Evolutionary conservation across 2,329 filamentous ascomycete species (phyloP).

Genomic region (Aspergillus sojae): DNA sequence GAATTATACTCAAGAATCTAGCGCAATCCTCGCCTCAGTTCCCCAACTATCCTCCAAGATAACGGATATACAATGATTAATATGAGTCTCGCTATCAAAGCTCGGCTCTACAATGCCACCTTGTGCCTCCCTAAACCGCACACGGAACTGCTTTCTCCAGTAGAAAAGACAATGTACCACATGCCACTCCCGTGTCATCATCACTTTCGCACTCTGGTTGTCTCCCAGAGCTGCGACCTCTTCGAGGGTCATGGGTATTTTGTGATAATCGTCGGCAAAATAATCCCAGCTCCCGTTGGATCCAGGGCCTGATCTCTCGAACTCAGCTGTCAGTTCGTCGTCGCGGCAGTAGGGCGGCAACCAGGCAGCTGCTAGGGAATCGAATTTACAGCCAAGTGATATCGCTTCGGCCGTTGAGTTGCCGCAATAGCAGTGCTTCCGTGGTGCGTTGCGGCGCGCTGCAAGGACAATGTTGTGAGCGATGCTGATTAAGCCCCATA

Average conservation of each 20-base stretch:
- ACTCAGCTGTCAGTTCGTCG: neutral
- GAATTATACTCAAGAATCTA: neutral
- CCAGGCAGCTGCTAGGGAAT: neutral
- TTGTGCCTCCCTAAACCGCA: neutral
- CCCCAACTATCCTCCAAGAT: neutral
- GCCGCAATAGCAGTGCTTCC: neutral
- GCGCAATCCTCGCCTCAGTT: neutral
- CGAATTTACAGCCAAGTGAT: neutral
- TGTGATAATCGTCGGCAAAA: neutral
- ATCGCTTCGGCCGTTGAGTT: neutral
- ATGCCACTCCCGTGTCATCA: neutral
- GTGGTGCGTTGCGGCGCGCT: neutral
- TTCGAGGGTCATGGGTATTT: neutral
- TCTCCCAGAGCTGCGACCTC: neutral
- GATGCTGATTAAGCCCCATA: neutral
- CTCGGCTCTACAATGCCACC: neutral
- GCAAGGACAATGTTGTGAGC: neutral
- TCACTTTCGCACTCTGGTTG: neutral
- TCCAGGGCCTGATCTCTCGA: neutral
- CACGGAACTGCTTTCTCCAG: neutral
- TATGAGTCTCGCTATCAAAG: neutral
- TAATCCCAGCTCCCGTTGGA: neutral
- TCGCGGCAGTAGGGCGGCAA: neutral
- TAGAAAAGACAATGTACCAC: neutral
- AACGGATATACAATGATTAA: neutral